Conservation (phyloP, 2,329 filamentous ascomycete genomes). For the Sphaerulina vaccinii region DNA sequence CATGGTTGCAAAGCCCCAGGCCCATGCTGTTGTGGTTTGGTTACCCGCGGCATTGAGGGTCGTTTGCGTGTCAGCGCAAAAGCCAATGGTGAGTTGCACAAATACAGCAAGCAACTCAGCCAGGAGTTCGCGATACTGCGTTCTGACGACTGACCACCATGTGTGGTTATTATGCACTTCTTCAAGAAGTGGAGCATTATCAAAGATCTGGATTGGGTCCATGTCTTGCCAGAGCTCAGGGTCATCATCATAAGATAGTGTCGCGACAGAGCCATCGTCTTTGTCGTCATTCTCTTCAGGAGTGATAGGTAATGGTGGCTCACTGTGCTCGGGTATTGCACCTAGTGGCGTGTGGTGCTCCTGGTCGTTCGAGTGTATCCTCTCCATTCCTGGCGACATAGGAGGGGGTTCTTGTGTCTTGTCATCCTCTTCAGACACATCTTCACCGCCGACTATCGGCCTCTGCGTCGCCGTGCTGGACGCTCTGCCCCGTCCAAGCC, state of each 20-base stretch:
- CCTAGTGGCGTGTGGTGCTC: slow-evolving; percentile 7
- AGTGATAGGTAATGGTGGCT: slow-evolving; percentile 9
- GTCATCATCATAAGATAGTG: slow-evolving; percentile 39
- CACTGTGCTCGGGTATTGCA: slow-evolving; percentile 18
- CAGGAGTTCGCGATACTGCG: slow-evolving; percentile 53
- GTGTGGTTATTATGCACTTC: slow-evolving; percentile 50
- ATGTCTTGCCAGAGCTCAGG: slow-evolving; percentile 44
- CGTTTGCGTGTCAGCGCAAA: slow-evolving; percentile 51
- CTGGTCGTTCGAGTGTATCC: slow-evolving; percentile 1
- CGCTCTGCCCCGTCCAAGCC: slow-evolving; percentile 19
- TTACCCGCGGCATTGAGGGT: slow-evolving; percentile 38
- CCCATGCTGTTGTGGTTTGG: slow-evolving; percentile 42
- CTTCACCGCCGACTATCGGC: slow-evolving; percentile 34
- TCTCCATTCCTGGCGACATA: slow-evolving; percentile 9
- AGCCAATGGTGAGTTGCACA: slow-evolving; percentile 43
- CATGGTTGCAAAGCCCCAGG: slow-evolving; percentile 58
- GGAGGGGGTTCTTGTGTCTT: slow-evolving; percentile 7
- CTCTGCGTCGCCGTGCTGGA: slow-evolving; percentile 15
- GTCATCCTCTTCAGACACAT: slow-evolving; percentile 22
- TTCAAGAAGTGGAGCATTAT: slow-evolving; percentile 40
- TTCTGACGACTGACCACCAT: slow-evolving; percentile 51
- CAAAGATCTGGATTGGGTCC: slow-evolving; percentile 41
- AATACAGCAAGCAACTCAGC: slow-evolving; percentile 54
- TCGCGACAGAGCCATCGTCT: slow-evolving; percentile 27
- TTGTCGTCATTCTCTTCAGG: slow-evolving; percentile 10